Evolutionary conservation across 1,284 basidiomycete species (phyloP), one percentile per base, ranked within the genome.

Genomic region (Wallemia ichthyophaga): DNA sequence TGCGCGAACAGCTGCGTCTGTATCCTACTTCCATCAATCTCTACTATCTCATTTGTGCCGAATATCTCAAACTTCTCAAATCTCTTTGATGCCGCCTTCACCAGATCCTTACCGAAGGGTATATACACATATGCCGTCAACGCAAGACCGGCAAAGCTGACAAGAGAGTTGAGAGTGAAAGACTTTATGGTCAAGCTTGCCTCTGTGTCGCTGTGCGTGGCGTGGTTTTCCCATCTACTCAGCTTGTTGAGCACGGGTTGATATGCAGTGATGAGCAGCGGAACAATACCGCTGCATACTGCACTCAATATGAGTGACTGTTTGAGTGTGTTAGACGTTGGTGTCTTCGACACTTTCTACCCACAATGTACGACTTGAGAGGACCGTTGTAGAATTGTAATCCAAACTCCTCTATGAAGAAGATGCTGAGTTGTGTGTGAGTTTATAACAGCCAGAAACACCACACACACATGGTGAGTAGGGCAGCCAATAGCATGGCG

Each of bases 151-250:
- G 85, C 79, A 68, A 91, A 96, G 0, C 91, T 83, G 24, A 91
- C 87, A 65, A 95, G 78, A 1, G 82, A 80, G 56, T 83, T 83
- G 62, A 95, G 76, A 0, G 82, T 79, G 69, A 98, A 98, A 0
- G 85, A 83, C 71, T 98, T 98, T 67, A 85, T 73, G 3, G 91
- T 92, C 28, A 95, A 74, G 5, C 83, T 86, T 17, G 79, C 77
- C 61, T 80, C 77, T 67, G 87, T 79, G 1, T 78, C 76, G 1
- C 81, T 82, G 63, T 82, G 76, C 63, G 85, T 85, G 1, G 77
- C 74, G 67, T 94, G 87, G 66, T 91, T 87, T 71, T 98, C 92
- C 85, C 85, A 94, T 58, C 76, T 71, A 0, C 91, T 92, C 59
- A 95, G 75, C 7, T 73, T 71, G 27, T 72, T 72, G 0, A 86